Conservation (phyloP, 2,329 filamentous ascomycete species). For the Colletotrichum tofieldiae region DNA sequence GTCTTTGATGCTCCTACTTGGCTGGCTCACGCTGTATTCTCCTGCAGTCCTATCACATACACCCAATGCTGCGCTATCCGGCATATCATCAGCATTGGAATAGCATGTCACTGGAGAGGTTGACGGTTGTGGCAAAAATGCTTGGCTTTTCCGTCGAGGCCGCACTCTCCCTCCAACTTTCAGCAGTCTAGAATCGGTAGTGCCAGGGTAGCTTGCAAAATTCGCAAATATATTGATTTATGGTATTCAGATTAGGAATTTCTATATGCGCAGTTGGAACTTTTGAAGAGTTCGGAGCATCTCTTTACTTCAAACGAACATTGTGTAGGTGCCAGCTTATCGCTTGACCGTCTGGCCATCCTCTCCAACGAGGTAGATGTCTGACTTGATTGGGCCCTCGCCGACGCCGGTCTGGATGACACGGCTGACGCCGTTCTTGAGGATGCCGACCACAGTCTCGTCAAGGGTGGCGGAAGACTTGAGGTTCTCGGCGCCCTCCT, state of each 20-base stretch:
- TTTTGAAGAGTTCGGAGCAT: neutral
- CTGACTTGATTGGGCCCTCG: slow-evolving; percentile 86
- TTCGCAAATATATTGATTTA: neutral
- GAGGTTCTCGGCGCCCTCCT: slow-evolving; percentile 68
- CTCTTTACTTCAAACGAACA: neutral
- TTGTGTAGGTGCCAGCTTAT: slow-evolving; percentile 29
- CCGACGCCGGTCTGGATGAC: slow-evolving; percentile 95
- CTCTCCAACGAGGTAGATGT: slow-evolving; percentile 82
- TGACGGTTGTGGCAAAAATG: neutral
- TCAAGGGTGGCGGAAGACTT: slow-evolving; percentile 73
- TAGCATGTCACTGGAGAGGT: neutral
- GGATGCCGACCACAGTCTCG: slow-evolving; percentile 72
- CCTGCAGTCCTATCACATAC: too few relatives aligned
- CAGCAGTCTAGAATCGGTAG: neutral
- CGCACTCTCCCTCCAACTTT: neutral
- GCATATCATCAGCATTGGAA: neutral
- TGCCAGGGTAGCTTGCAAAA: too few relatives aligned
- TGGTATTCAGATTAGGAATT: neutral
- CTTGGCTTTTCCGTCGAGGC: too few relatives aligned
- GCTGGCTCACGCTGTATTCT: neutral
- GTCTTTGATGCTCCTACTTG: neutral
- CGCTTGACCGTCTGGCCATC: slow-evolving; percentile 67
- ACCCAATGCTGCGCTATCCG: neutral
- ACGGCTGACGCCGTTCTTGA: slow-evolving; percentile 87
- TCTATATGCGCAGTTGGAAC: neutral